Evolutionary conservation across 192 early-diverging fungal species (phyloP).

Genomic region (Phlyctochytrium arcticum): DNA sequence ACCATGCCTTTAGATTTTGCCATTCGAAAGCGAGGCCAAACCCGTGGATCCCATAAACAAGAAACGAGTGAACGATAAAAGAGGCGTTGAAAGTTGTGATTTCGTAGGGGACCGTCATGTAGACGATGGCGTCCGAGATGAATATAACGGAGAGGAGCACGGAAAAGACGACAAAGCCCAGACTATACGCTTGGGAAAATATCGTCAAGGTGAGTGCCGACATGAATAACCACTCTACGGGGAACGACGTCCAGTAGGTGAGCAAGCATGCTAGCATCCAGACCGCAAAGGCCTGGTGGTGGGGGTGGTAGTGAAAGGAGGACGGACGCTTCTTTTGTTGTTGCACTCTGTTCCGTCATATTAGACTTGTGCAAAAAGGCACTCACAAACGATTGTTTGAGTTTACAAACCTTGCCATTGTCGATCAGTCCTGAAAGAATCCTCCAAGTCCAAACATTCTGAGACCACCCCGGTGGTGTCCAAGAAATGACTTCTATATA

Average conservation of each 20-base stretch:
- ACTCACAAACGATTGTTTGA: too few relatives aligned
- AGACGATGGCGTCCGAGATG: conserved; percentile 26
- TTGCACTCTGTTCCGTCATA: too few relatives aligned
- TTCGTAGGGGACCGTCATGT: conserved; percentile 18
- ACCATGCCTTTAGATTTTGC: conserved; percentile 21
- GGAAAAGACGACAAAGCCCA: conserved; percentile 16
- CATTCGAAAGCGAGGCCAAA: conserved; percentile 32
- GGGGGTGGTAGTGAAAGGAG: too few relatives aligned
- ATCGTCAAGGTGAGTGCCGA: conserved; percentile 31
- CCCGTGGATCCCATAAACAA: conserved; percentile 33
- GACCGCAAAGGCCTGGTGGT: neutral
- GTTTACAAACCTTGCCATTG: too few relatives aligned
- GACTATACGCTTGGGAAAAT: conserved; percentile 29
- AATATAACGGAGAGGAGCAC: conserved; percentile 23
- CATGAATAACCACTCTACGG: conserved; percentile 46
- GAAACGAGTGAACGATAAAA: conserved; percentile 32
- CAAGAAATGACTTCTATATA: too few relatives aligned
- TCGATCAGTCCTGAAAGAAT: too few relatives aligned
- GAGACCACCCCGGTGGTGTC: too few relatives aligned
- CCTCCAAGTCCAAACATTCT: too few relatives aligned
- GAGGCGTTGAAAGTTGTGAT: conserved; percentile 26
- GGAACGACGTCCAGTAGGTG: conserved; percentile 41
- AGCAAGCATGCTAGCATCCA: conserved; percentile 36
- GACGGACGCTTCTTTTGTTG: too few relatives aligned
- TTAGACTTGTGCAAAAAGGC: too few relatives aligned